phyloP scores from a whole-genome alignment of 169 alveolate genomes.

The Babesia sp. region DNA sequence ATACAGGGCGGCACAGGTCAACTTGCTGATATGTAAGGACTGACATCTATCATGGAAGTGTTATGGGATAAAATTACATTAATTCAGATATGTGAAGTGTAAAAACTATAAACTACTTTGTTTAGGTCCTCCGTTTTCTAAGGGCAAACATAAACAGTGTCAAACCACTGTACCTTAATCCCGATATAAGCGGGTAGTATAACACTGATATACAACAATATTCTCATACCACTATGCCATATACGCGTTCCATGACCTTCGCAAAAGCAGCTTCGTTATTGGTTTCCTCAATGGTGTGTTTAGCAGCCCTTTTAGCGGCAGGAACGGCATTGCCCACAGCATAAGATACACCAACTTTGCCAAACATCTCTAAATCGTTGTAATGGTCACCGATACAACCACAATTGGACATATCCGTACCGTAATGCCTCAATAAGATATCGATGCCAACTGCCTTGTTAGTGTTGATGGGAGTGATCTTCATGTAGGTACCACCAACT shows the following conservation, averaged over 20 bases:
- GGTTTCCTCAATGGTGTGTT: background rate
- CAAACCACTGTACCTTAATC: too few relatives aligned
- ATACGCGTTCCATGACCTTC: slow-evolving; percentile 13
- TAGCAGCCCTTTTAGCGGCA: slow-evolving; percentile 33
- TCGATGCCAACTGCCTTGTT: slow-evolving; percentile 29
- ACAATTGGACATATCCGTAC: background rate
- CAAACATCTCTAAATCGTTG: slow-evolving; percentile 44
- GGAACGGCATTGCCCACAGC: slow-evolving; percentile 54
- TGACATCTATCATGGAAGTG: too few relatives aligned
- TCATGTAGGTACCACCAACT: background rate
- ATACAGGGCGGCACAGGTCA: too few relatives aligned
- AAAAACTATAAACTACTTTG: too few relatives aligned
- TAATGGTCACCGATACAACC: slow-evolving; percentile 38
- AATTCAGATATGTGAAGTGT: too few relatives aligned
- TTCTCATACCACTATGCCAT: slow-evolving; percentile 11
- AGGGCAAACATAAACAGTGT: too few relatives aligned
- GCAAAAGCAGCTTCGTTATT: slow-evolving; percentile 43
- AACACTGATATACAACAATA: too few relatives aligned
- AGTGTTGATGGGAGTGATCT: background rate
- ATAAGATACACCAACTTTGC: slow-evolving; percentile 1
- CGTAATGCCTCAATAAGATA: slow-evolving; percentile 4
- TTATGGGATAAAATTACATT: too few relatives aligned
- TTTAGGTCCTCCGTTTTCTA: too few relatives aligned
- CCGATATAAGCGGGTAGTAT: too few relatives aligned
- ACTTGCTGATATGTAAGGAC: too few relatives aligned